Base-by-base conservation (phyloP, 306 rosid genomes). In the Gillenia trifoliata region DNA sequence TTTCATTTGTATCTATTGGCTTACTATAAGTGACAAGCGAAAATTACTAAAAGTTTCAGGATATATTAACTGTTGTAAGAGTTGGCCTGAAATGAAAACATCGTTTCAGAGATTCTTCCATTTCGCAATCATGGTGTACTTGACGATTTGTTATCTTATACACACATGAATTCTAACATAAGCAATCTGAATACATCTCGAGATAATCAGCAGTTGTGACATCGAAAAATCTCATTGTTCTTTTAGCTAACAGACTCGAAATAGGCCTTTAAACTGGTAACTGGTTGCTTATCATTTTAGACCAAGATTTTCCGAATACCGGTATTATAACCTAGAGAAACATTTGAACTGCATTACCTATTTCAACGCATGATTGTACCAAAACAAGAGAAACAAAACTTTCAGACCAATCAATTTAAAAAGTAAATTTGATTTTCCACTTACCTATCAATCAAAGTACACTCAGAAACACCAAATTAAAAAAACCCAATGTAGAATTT, bases 381-480 rank as follows among this genome's bases (percentile, higher is more conserved):
- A 62, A 16, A 8, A 29, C 23, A 34, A 3, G 43, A 49, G 4
- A 36, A n/a, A 47, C 45, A 30, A 15, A 1, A 56, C 49, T 16
- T 50, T 10, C 57, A 45, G 20, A 17, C 29, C 30, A 33, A 30
- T 57, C 23, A 41, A 29, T 19, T 34, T 23, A 41, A 40, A 30
- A 30, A 73, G 25, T 19, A 50, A 11, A n/a, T 20, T 59, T 59
- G 31, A 26, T 13, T 22, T 26, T 47, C 26, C 63, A 43, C 34
- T 45, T 54, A 28, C 63, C 75, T 61, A 68, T 68, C 71, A 68
- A 67, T 29, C 61, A 65, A 43, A 67, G 70, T n/a, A 54, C 54
- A 10, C 43, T 17, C 20, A 19, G 3, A 29, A 31, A 50, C 63
- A n/a, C 64, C 43, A 70, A 29, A 4, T 26, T 45, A 1, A 23